Base-by-base conservation (phyloP, 2,329 filamentous ascomycete species). In the Cyphellophora attinorum region DNA sequence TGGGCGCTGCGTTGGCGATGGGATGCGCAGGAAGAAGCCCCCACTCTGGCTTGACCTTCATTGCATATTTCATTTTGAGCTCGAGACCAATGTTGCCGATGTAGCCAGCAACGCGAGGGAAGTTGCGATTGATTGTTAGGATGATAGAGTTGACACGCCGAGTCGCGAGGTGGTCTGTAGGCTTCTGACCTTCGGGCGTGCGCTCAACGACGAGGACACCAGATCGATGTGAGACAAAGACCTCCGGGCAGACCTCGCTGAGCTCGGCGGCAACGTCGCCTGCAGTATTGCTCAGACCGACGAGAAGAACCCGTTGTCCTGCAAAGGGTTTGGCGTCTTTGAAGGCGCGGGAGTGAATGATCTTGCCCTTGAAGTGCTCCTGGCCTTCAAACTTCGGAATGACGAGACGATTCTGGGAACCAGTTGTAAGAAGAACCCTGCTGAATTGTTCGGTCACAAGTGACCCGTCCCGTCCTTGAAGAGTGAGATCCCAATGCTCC, bases 281-380 rank as follows among this genome's bases (percentile, higher is more conserved):
- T 5, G 44, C 46, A 19, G 45, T 47, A 29, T 49, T 49, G 27
- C 34, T 37, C 19, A 47, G 38, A 5, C 46, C 46, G 13, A 49
- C 11, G 11, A 11, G 30, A 16, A 15, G 30, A n/a, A n/a, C 23
- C 19, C 6, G 29, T 29, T 16, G 13, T 41, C 35, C 42, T 21
- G 34, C 27, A 6, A 64, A 56, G 17, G 60, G 58, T 6, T 57
- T 57, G 2, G 57, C 61, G 38, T 54, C 21, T 29, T 48, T 50
- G 40, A 47, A 50, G 16, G 33, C 40, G 13, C 33, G 33, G n/a
- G 47, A 45, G 29, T 50, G 47, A n/a, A 49, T 11, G n/a, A 50
- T 41, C 12, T 38, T 34, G 19, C 44, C 49, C 27, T 44, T 41
- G 35, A 53, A 54, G 4, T 37, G 17, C 10, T 45, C 40, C 15